Conservation (phyloP, 2,329 filamentous ascomycete species). For the Uncinocarpus reesii region DNA sequence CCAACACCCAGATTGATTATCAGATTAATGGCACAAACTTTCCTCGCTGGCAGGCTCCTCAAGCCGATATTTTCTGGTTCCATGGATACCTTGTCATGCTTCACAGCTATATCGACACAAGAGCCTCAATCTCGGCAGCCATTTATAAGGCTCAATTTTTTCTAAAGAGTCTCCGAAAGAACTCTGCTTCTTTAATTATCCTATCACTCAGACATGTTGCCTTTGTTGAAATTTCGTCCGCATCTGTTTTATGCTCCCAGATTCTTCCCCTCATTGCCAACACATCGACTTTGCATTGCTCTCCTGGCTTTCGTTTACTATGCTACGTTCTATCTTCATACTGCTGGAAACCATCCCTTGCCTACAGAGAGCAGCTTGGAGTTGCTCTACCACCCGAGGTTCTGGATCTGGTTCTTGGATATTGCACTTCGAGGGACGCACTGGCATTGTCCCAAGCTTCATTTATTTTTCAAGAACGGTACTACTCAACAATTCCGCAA, state of each 20-base stretch:
- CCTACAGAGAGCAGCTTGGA: conserved; percentile 17
- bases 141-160: conserved; percentile 12
- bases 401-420: conserved; percentile 15
- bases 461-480: conserved; percentile 17
- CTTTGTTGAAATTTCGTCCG: conserved; percentile 19
- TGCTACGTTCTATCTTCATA: conserved; percentile 19
- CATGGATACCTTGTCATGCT: conserved; percentile 17
- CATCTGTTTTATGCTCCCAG: conserved; percentile 12
- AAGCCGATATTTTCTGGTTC: conserved; percentile 17
- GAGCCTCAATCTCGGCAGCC: conserved; percentile 10
- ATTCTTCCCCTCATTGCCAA: conserved; percentile 18
- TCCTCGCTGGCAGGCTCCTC: conserved; percentile 15
- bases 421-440: conserved; percentile 17
- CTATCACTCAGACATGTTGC: conserved; percentile 19
- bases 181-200: conserved; percentile 16
- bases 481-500: conserved; percentile 21
- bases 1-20: conserved; percentile 11
- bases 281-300: conserved; percentile 20
- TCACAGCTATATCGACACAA: conserved; percentile 8
- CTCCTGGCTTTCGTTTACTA: conserved; percentile 18
- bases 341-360: conserved; percentile 19
- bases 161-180: conserved; percentile 2
- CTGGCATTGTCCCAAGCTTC: conserved; percentile 22
- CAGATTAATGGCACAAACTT: conserved; percentile 7
- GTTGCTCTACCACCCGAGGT: conserved; percentile 12